phyloP scores from a whole-genome alignment of 257 asterid species.

The Ligustrum vulgare region DNA sequence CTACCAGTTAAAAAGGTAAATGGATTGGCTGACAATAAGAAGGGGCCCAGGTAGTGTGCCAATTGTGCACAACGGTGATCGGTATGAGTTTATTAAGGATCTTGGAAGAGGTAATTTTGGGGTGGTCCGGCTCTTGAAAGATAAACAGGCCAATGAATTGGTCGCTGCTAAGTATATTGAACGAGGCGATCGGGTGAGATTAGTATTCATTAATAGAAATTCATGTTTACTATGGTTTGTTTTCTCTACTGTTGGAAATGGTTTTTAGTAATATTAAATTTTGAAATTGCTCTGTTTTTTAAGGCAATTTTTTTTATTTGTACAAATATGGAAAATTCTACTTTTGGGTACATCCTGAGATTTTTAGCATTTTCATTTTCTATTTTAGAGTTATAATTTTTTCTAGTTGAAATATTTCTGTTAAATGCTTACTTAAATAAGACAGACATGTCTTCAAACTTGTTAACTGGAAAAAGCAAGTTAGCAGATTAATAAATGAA shows the following conservation, averaged over 20 bases:
- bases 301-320: neutral
- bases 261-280: conserved; percentile 1
- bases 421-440: neutral
- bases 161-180: conserved; percentile 63
- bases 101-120: conserved; percentile 62
- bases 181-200: conserved; percentile 51
- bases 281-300: conserved; percentile 11
- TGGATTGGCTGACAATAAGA: conserved; percentile 40
- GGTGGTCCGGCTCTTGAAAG: conserved; percentile 53
- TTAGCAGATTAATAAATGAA: neutral
- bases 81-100: conserved; percentile 44
- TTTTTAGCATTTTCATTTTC: neutral
- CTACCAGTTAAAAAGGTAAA: conserved; percentile 17
- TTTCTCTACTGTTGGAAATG: neutral
- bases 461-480: neutral
- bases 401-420: neutral
- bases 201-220: neutral
- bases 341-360: neutral
- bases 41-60: conserved; percentile 40
- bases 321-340: neutral
- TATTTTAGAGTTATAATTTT: neutral
- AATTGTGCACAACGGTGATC: conserved; percentile 53
- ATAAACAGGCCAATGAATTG: conserved; percentile 47
- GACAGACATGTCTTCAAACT: neutral
- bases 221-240: conserved; percentile 1